Base-by-base conservation (phyloP, 2,329 filamentous ascomycete species). In the Calonectria honghensis region DNA sequence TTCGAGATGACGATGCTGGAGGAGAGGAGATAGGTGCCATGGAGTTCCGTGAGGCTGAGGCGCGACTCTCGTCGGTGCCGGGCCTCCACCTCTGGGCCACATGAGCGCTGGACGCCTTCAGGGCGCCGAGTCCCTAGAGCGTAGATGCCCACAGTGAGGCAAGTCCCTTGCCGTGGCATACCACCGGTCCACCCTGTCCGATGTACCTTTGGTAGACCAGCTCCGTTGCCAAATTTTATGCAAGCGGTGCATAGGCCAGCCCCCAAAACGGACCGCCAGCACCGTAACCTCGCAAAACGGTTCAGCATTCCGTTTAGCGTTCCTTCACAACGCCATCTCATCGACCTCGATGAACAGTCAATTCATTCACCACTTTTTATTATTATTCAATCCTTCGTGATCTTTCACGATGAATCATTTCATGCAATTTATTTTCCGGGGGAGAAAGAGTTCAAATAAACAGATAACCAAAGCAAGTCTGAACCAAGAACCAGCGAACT, bases 41-140 rank as follows among this genome's bases (percentile, higher is more conserved):
- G 37, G 50, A 70, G 65, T 52, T 39, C 57, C 57, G 48, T 65
- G 66, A 61, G 57, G 57, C 71, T 73, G 71, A 73, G 57, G 45
- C 68, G 50, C 65, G 51, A 68, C 65, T 29, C 65, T 54, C 64
- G 45, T 41, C 64, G 35, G 35, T 54, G 32, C 50, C 50, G 32
- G 48, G 51, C 48, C 65, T 67, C 48, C 65, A 41, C 65, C 57
- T 41, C 57, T 61, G 57, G 57, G 16, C 57, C 57, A 37, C 35
- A 35, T 39, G 24, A 27, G 37, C 24, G 57, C 27, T 41, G 57
- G 57, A 13, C 57, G 57, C 35, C 35, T 54, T 68, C 24, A 68
- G 24, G n/a, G 11, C 37, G 27, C 57, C 24, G 32, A 39, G 35
- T 27, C 57, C 57, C 37, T 63, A 37, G 35, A 63, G 57, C 35